phyloP scores from a whole-genome alignment of 164 flowering plant genomes.

The Brasenia schreberi region DNA sequence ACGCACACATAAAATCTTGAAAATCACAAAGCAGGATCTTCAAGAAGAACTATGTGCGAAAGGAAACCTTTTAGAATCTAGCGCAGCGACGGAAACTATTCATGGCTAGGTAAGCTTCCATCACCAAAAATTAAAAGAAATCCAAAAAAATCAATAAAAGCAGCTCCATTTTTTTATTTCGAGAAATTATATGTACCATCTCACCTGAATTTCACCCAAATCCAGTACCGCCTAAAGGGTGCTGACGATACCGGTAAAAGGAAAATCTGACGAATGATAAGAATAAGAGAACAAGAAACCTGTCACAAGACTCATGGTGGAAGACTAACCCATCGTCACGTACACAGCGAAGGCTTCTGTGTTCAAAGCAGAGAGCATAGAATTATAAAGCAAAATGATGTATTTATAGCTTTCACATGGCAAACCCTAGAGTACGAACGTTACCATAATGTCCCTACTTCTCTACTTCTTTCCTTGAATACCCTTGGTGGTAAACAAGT shows the following conservation, averaged over 20 bases:
- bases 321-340: background rate
- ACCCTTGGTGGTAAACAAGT: background rate
- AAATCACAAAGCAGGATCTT: slow-evolving; percentile 2
- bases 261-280: background rate
- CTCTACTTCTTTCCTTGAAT: background rate
- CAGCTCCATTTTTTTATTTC: no score
- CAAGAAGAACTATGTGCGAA: slow-evolving; percentile 17
- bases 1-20: slow-evolving; percentile 14
- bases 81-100: no score
- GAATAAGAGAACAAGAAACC: background rate
- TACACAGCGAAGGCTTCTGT: no score
- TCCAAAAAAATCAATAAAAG: background rate
- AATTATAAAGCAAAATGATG: background rate
- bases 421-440: background rate
- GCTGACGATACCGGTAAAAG: background rate
- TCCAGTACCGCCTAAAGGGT: no score
- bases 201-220: no score
- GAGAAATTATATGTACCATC: no score
- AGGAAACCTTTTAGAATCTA: no score
- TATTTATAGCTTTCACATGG: background rate
- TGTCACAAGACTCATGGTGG: background rate
- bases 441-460: background rate
- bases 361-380: no score
- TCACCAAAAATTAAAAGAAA: background rate
- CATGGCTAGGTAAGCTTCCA: no score